Base-by-base conservation (phyloP, 2,329 filamentous ascomycete genomes). In the Calcarisporium arbuscula region DNA sequence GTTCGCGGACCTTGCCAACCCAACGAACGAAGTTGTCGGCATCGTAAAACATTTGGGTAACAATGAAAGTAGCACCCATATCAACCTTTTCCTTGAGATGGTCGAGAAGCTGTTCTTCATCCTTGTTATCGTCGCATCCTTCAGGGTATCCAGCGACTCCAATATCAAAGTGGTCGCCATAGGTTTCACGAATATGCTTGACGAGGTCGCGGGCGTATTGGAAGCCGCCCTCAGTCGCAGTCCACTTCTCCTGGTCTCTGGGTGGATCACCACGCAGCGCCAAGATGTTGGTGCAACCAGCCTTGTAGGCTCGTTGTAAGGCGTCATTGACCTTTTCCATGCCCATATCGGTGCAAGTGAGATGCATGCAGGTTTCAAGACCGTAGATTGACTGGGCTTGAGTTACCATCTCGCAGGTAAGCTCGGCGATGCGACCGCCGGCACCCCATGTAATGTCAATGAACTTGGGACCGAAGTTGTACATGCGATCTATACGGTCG, bases 31-130 rank as follows among this genome's bases (percentile, higher is more conserved):
- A 98, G 56, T 92, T 90, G 53, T 98, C 90, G 32, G 79, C 89
- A 53, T 98, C 90, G 68, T 98, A 98, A 65, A 96, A 96, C 92
- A 98, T 98, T 65, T 98, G 92, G 0, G 92, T 96, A 35, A 98
- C 85, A 44, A 98, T 85, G 57, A 96, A 98, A 6, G 84, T 82
- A 42, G 83, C 89, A 33, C 92, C 92, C 39, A 86, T 85, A 56
- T 98, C 92, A 21, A 96, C 82, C 68, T 98, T 98, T 61, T 96
- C 85, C 67, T 96, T 96, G 53, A 98, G 65, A 58, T 96, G 92
- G 45, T 92, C 82, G 44, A 98, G 77, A 51, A 98, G 72, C 40
- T 77, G 63, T 30, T 95, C 88, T 34, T 87, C 82, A 52, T 95
- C 80, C 50, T 85, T 79, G 57, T 95, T 88, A 59, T 96, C 92